Evolutionary conservation across 148 eudicot genomes (phyloP).

Genomic region (Camellia japonica): DNA sequence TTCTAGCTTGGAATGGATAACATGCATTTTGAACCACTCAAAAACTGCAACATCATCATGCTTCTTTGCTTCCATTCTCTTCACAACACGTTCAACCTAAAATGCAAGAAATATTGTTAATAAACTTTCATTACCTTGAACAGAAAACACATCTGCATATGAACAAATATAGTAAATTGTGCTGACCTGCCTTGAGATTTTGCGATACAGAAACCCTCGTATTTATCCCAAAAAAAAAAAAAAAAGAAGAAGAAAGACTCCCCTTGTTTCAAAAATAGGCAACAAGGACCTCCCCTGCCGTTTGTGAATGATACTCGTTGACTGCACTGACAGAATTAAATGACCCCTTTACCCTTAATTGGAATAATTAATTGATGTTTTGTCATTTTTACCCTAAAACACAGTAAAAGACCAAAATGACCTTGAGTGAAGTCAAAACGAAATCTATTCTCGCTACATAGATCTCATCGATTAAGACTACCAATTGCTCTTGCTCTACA

Average conservation of each 20-base stretch:
- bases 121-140: background rate
- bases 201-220: background rate
- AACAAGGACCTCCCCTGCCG: background rate
- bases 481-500: background rate
- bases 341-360: background rate
- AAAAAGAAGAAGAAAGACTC: background rate
- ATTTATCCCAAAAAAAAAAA: too few species aligned
- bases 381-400: too few species aligned
- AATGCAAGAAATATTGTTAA: conserved; percentile 14
- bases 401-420: too few species aligned
- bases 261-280: background rate
- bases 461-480: background rate
- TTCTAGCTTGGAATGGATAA: conserved; percentile 69
- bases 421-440: too few species aligned
- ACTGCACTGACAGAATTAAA: background rate
- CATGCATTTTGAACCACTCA: conserved; percentile 81
- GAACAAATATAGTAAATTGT: background rate
- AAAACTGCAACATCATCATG: conserved; percentile 61
- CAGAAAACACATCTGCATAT: background rate
- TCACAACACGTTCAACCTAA: conserved; percentile 61
- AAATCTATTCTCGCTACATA: background rate
- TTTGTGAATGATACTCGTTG: background rate
- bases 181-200: background rate
- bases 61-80: conserved; percentile 56
- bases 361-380: background rate